A percentile compares a stretch with the other conserved stretches of the same genome.
Evolutionary conservation across 2,329 filamentous ascomycete genomes (phyloP).

Genomic region (Beauveria pseudobassiana): DNA sequence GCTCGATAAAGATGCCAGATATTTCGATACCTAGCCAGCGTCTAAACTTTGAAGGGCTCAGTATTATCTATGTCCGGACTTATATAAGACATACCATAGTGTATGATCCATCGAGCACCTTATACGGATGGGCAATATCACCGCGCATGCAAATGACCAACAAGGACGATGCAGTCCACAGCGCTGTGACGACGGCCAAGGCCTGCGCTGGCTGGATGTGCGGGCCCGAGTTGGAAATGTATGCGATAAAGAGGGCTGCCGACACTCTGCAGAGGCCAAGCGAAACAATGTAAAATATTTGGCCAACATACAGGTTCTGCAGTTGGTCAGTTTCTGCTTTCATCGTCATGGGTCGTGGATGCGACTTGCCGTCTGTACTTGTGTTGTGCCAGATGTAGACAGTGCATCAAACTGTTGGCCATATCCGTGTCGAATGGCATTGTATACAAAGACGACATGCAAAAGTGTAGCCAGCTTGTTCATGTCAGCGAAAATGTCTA

Average conservation of each 20-base stretch:
- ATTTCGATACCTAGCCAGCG: neutral
- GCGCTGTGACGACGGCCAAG: neutral
- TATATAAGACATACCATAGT: neutral
- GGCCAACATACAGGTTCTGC: neutral
- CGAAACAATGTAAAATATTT: neutral
- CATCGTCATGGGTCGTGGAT: too few relatives aligned
- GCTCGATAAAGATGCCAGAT: neutral
- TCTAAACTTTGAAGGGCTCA: neutral
- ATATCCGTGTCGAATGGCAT: neutral
- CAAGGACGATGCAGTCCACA: neutral
- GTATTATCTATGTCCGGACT: neutral
- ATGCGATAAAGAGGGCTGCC: neutral
- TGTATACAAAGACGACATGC: neutral
- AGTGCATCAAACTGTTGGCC: neutral
- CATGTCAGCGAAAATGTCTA: neutral
- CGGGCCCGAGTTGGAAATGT: neutral
- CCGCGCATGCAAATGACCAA: neutral
- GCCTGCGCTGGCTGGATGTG: neutral
- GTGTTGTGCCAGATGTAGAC: neutral
- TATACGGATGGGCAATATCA: neutral
- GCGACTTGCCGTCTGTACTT: neutral
- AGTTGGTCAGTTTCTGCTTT: neutral
- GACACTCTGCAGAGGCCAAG: neutral
- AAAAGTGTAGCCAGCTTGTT: neutral
- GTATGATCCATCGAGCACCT: neutral